phyloP scores from a whole-genome alignment of 257 asterid genomes.

The Fraxinus americana region DNA sequence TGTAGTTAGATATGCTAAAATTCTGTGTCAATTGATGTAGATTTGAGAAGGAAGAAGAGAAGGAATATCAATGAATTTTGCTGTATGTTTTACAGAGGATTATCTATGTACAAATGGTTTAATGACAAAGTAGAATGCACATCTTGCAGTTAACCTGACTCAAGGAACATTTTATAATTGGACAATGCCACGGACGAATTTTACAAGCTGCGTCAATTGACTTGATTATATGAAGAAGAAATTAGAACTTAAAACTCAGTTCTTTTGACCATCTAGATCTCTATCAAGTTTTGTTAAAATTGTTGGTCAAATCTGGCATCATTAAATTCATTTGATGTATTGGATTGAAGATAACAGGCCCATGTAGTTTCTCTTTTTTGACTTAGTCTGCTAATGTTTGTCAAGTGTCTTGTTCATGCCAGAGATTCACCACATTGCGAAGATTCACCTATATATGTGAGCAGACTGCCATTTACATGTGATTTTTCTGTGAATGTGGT shows the following conservation, averaged over 20 bases:
- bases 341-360: not conserved
- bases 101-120: not conserved
- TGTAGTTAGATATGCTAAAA: not conserved
- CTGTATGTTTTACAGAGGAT: not conserved
- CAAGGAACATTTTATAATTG: conserved; percentile 10
- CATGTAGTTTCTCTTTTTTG: no score
- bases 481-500: conserved; percentile 12
- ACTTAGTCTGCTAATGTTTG: not conserved
- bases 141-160: not conserved
- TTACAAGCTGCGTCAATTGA: not conserved
- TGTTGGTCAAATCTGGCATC: not conserved
- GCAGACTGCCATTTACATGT: not conserved
- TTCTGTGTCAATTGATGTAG: not conserved
- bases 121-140: not conserved
- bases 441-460: not conserved
- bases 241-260: not conserved
- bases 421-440: conserved; percentile 2
- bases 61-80: not conserved
- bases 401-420: conserved; percentile 3
- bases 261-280: conserved; percentile 18
- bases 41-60: not conserved
- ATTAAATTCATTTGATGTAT: not conserved
- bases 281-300: not conserved
- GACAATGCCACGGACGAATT: conserved; percentile 2
- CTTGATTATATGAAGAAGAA: conserved; percentile 2